Conservation (phyloP, 2,329 filamentous ascomycete genomes). For the Verticillium tricorpus region DNA sequence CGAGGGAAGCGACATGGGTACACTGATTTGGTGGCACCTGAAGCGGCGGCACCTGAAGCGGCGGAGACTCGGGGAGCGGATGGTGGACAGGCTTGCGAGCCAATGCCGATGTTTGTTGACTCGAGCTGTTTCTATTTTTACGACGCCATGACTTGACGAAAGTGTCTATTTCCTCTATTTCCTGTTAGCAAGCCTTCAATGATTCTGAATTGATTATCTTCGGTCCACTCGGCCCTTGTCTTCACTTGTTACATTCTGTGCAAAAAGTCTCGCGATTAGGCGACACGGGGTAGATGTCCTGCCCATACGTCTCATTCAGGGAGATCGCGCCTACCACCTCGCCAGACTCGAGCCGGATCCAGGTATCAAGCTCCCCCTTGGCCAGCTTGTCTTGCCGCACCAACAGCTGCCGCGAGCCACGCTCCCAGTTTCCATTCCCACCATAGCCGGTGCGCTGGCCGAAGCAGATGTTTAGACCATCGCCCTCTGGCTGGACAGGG, state of each 20-base stretch:
- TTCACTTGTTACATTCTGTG: not conserved
- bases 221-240: too few species aligned
- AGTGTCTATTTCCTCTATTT: too few species aligned
- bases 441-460: constrained; percentile 67
- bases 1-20: too few species aligned
- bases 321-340: constrained; percentile 44
- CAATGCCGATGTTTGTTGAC: too few species aligned
- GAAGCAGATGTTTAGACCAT: constrained; percentile 48
- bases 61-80: too few species aligned
- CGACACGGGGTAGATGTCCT: constrained; percentile 46
- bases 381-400: constrained; percentile 37
- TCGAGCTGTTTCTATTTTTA: too few species aligned
- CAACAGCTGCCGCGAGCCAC: constrained; percentile 54
- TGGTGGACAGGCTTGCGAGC: too few species aligned
- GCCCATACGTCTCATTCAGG: constrained; percentile 56
- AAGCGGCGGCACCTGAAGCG: too few species aligned
- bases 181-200: not conserved
- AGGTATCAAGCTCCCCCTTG: constrained; percentile 46
- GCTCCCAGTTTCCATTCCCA: constrained; percentile 61
- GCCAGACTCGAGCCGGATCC: constrained; percentile 56
- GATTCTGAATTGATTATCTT: not conserved
- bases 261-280: constrained; percentile 28
- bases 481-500: constrained; percentile 50
- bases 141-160: too few species aligned
- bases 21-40: too few species aligned